A percentile compares a stretch with the other conserved stretches of the same genome.
These are phyloP conservation scores for Ogataea degrootiae DNA, from an alignment of 805 yeast genomes.

Conservation along the genomic window DNA sequence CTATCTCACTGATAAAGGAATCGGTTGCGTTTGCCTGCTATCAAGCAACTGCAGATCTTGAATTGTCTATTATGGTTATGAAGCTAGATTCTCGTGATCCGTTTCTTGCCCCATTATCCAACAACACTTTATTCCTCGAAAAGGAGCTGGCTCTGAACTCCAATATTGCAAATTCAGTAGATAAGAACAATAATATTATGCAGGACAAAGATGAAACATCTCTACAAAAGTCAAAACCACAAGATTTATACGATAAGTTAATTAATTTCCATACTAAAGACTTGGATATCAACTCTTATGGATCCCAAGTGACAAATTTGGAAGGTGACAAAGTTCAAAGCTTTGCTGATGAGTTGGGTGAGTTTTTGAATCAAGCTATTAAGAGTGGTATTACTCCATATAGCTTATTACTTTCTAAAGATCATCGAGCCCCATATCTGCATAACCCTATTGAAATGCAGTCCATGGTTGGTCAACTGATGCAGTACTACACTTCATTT, in stretches of 20 bases:
- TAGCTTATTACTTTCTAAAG: conserved; percentile 2
- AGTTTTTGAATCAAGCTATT: conserved; percentile 4
- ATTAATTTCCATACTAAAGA: too few species aligned
- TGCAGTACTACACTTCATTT: conserved; percentile 15
- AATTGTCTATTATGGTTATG: conserved; percentile 16
- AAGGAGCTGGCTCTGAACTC: too few species aligned
- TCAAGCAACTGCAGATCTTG: conserved; percentile 15
- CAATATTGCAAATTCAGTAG: too few species aligned
- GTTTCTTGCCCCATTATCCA: background rate
- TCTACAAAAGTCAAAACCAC: background rate
- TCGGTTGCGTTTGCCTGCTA: conserved; percentile 4
- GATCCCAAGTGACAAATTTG: background rate
- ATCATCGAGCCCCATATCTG: conserved; percentile 3
- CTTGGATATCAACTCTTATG: background rate
- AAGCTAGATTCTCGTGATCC: background rate
- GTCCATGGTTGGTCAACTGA: conserved; percentile 31
- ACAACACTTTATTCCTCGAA: too few species aligned
- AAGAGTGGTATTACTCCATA: conserved; percentile 1
- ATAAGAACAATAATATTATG: too few species aligned
- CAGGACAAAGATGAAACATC: background rate
- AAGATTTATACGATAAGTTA: background rate
- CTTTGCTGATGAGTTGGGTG: conserved; percentile 22
- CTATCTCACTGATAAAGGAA: background rate
- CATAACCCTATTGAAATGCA: conserved; percentile 28
- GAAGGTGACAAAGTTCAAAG: conserved; percentile 22